These are phyloP conservation scores for Scytalidium sp. DNA, from an alignment of 2,329 filamentous ascomycete genomes.

Conservation along the genomic window DNA sequence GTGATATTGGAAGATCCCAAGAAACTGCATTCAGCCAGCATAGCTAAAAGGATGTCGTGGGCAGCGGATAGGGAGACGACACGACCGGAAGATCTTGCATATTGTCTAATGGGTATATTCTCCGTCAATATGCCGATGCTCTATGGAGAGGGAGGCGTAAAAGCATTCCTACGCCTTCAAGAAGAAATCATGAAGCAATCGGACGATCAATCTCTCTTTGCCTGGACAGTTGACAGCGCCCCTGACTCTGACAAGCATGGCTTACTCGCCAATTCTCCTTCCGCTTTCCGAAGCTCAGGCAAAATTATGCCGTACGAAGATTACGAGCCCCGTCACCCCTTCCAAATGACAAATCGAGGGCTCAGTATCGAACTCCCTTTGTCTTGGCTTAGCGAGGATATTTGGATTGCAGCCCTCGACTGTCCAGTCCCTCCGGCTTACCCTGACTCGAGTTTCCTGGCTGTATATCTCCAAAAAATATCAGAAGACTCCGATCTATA, in stretches of 20 bases:
- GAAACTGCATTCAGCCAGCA: neutral
- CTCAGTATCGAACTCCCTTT: neutral
- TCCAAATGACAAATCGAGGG: neutral
- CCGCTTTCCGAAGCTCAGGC: constrained; percentile 35
- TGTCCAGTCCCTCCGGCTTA: constrained; percentile 30
- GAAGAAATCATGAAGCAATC: constrained; percentile 24
- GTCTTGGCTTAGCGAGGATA: constrained; percentile 1
- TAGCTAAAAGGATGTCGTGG: constrained; percentile 30
- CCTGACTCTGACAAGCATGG: neutral
- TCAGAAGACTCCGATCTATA: no score
- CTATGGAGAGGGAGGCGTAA: constrained; percentile 37
- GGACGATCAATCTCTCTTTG: constrained; percentile 33
- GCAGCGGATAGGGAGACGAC: constrained; percentile 31
- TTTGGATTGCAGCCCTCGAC: constrained; percentile 29
- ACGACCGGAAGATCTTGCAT: constrained; percentile 36
- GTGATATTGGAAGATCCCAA: neutral
- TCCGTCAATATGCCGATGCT: constrained; percentile 39
- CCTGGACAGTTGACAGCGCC: no score
- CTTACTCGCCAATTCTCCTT: constrained; percentile 11
- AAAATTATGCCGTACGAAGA: constrained; percentile 30
- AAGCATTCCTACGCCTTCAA: constrained; percentile 27
- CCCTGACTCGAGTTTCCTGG: constrained; percentile 24
- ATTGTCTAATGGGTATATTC: constrained; percentile 40
- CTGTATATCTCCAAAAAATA: constrained; percentile 28
- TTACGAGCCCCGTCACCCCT: constrained; percentile 22